Evolutionary conservation across 192 early-diverging fungal genomes (phyloP).

Genomic region (Geranomyces michiganensis): DNA sequence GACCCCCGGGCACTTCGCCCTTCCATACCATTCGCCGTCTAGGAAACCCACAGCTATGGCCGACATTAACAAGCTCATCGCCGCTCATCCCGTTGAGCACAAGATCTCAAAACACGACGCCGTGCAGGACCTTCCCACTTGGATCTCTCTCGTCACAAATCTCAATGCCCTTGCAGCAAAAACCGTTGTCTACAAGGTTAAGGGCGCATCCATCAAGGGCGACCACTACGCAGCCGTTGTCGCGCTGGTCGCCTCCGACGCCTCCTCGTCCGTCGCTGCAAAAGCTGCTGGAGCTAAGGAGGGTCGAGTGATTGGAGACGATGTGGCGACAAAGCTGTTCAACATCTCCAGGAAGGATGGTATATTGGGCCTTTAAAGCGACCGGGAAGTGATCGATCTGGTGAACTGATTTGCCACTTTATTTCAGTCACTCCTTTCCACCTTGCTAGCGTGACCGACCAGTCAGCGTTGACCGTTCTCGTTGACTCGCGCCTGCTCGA

Average conservation of each 20-base stretch:
- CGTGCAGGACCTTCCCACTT: constrained; percentile 16
- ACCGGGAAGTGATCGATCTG: too few species aligned
- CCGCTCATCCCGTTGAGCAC: constrained; percentile 5
- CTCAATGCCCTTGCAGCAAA: constrained; percentile 22
- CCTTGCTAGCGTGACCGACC: constrained; percentile 63
- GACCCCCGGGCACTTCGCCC: too few species aligned
- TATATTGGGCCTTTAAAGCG: neutral
- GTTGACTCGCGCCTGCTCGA: constrained; percentile 70
- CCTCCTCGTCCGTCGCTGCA: neutral
- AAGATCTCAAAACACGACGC: neutral
- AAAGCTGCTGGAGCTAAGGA: constrained; percentile 34
- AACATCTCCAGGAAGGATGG: constrained; percentile 25
- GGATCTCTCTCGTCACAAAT: constrained; percentile 5
- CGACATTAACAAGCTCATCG: neutral
- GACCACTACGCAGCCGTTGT: constrained; percentile 13
- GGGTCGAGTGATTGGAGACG: constrained; percentile 27
- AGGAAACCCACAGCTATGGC: too few species aligned
- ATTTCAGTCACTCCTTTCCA: constrained; percentile 74
- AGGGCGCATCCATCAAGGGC: constrained; percentile 25
- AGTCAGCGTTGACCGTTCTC: constrained; percentile 68
- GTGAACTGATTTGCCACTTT: neutral
- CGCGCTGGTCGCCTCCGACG: constrained; percentile 12
- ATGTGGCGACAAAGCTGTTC: constrained; percentile 18
- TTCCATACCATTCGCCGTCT: too few species aligned
- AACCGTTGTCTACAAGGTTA: constrained; percentile 25